Evolutionary conservation across 148 eudicot genomes (phyloP), one percentile per base, ranked within the genome.

Genomic region (Rheum nobile): DNA sequence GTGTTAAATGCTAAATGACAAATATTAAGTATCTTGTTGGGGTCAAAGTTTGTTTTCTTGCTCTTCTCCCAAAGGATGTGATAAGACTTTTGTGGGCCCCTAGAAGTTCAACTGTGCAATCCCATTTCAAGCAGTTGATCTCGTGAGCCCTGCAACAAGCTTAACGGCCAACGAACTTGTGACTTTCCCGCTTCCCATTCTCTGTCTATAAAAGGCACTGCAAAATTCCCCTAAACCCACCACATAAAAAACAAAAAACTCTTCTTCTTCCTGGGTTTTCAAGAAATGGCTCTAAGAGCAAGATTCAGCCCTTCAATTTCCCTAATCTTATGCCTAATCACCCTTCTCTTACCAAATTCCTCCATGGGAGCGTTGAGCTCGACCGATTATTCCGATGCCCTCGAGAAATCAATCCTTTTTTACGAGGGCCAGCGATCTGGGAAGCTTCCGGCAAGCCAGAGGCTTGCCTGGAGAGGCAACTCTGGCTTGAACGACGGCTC

Each of bases 371-470:
- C 91, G 59, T 86, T 91, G 77, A 81, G 84, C 61, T 31, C 85
- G 6, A 75, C 35, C 63, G 87, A 92, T 35, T 92, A 92, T 74
- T 52, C 73, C 6, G 72, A 74, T 43, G 97, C 97, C 14, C 91
- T 92, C 16, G 77, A 79, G 8, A 92, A 92, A 75, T 92, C 92
- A 0, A 87, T 92, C 71, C 86, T 89, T 37, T 92, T 92, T 75
- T 92, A 84, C 57, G 91, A 92, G 78, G 97, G 96, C 3, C 97
- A 92, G 73, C 82, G 97, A 19, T 92, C 97, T 0, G 97, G 97
- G 48, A 83, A 77, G 52, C 71, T 92, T 28, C 95, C 95, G 0
- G 11, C 80, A 6, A 76, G 72, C 75, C 97, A 92, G 22, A 84
- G 87, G 11, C 85, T 88, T 65, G 72, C 67, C 1, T 92, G 97